Base-by-base conservation (phyloP, 441 rosid species). In the Cnidoscolus chayamansa region DNA sequence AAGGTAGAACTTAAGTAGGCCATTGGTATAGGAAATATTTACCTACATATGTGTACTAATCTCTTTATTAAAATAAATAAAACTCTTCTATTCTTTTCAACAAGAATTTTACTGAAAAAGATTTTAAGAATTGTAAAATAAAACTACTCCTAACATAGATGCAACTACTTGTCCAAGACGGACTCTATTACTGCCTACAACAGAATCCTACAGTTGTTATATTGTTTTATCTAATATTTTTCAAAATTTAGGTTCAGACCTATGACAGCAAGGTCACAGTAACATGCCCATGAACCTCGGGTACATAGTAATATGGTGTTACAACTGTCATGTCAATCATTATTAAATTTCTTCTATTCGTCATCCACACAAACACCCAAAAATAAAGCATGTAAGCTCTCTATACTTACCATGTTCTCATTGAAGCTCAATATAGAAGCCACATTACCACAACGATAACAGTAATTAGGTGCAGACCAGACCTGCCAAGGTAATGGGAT, bases 381-480 rank as follows among this genome's bases (percentile, higher is more conserved):
- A 76, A 40, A 0, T 5, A 40, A 5, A 40, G 45, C 45, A 40
- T 40, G 19, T 20, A 58, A 68, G 54, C 30, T n/a, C 56, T n/a
- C 3, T 6, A 64, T 37, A 72, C 95, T 89, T 73, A 91, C 99
- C 98, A 95, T 95, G 79, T 88, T 95, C 81, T 95, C 99, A 79
- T 89, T 93, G 84, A 95, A 95, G 82, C 98, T 93, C 87, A 95
- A 84, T 80, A 95, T 95, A 53, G 99, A 95, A 78, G 99, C 99
- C 65, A 95, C 98, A 79, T 95, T 95, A 73, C 99, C 98, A 82
- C 99, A 95, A n/a, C 99, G 98, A 74, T 95, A 95, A 83, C 99
- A 95, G 80, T 95, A 95, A 78, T 95, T 95, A 59, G 99, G 99
- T 0, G 99, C 99, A 75, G 98, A 96, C 99, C 99, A 96, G 59